Conservation (phyloP, 352 stramenopile species). For the Phytophthora sp. region DNA sequence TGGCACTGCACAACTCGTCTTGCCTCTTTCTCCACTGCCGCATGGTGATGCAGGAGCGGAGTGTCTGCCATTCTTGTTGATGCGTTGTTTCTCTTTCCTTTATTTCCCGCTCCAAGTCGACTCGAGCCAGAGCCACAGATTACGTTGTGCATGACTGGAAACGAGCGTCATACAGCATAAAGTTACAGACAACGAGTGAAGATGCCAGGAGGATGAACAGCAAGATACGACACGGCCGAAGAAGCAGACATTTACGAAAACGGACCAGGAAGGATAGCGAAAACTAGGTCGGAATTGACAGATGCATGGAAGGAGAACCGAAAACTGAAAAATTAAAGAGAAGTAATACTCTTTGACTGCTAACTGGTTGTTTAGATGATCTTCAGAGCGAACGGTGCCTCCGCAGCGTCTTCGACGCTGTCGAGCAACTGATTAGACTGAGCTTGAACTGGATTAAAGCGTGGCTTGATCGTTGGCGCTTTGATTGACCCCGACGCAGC, state of each 20-base stretch:
- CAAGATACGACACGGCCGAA: conserved; percentile 19
- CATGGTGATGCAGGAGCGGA: conserved; percentile 6
- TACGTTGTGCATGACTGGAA: conserved; percentile 7
- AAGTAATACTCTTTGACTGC: conserved; percentile 6
- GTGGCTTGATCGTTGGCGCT: conserved; percentile 28
- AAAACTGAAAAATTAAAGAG: conserved; percentile 22
- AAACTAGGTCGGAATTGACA: conserved; percentile 17
- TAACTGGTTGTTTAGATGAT: background rate
- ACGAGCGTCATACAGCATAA: background rate
- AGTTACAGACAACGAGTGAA: conserved; percentile 9
- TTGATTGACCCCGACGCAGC: conserved; percentile 29
- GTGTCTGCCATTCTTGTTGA: conserved; percentile 18
- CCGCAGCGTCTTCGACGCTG: conserved; percentile 54
- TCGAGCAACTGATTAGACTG: conserved; percentile 62
- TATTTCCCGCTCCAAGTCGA: conserved; percentile 17
- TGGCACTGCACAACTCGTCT: conserved; percentile 5
- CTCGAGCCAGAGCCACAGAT: conserved; percentile 12
- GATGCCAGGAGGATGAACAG: conserved; percentile 1
- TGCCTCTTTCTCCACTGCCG: conserved; percentile 6
- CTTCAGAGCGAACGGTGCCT: conserved; percentile 53
- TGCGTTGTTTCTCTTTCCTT: conserved; percentile 20
- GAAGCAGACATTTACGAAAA: conserved; percentile 19
- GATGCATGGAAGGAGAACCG: conserved; percentile 15
- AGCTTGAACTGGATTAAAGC: conserved; percentile 76
- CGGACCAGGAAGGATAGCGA: conserved; percentile 1